Base-by-base conservation (phyloP, 345 rosid genomes). In the Mangifera indica region DNA sequence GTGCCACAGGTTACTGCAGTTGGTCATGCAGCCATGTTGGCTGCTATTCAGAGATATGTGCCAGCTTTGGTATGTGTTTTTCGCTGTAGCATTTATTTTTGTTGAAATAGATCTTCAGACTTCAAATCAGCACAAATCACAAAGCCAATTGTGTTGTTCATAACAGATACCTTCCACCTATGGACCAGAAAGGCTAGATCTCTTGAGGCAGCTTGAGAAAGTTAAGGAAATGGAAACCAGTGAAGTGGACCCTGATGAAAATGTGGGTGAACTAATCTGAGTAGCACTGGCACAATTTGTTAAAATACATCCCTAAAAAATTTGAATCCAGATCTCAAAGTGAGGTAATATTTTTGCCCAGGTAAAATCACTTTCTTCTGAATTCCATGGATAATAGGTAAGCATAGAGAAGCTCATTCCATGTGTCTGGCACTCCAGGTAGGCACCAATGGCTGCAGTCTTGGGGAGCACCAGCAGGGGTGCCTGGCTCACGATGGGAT, bases 391-490 rank as follows among this genome's bases (percentile, higher is more conserved):
- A 84, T 77, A 89, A 26, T 55, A 96, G 81, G 44, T 86, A 83
- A 42, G 91, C 92, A 72, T 88, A 92, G 80, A 93, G 84, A 42
- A 96, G 81, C 74, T 91, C 87, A 77, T 96, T 93, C 98, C 98
- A 96, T 20, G 85, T 79, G 71, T 93, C 93, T 11, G 98, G 97
- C 54, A 95, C 80, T 10, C 97, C 98, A 2, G 97, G 97, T 73
- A 93, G 67, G 78, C 97, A 96, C 97, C 99, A 96, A 65, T 91
- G 97, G 83, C 98, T 89, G 82, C 97, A 91, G 72, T 91, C 98
- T 74, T 96, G 93, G 10, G 99, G 90, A 77, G 93, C 93, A 70
- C 77, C 76, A 54, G 67, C 63, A 1, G 82, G 82, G 65, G 87
- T 91, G 4, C 89, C 88, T 2, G 81, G 79, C 81, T 87, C 93